These are phyloP conservation scores for Geotrichum carabidarum DNA, from an alignment of 1,139 yeast genomes.

Conservation along the genomic window DNA sequence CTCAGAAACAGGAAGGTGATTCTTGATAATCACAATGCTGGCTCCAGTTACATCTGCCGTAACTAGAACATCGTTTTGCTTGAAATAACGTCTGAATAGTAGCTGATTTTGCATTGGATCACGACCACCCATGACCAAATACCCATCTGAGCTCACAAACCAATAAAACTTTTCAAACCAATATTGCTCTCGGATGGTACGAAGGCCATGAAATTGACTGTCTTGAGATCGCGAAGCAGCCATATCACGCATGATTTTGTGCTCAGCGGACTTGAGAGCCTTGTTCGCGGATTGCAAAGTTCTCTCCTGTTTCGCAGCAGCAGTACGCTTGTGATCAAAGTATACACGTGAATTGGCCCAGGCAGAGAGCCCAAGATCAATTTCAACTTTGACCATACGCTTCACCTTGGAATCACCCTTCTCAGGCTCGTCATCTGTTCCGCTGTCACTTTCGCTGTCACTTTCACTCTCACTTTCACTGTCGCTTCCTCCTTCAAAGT, in stretches of 20 bases:
- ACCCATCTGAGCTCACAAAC: constrained; percentile 88
- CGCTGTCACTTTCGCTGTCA: constrained; percentile 33
- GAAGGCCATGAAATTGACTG: constrained; percentile 49
- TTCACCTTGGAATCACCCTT: constrained; percentile 21
- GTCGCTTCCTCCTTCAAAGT: constrained; percentile 34
- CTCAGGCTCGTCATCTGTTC: constrained; percentile 37
- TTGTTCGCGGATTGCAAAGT: constrained; percentile 72
- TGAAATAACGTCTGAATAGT: constrained; percentile 71
- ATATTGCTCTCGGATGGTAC: constrained; percentile 61
- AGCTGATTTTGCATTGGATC: constrained; percentile 82
- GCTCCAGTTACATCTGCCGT: constrained; percentile 73
- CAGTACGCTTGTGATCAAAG: constrained; percentile 71
- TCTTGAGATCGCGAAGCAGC: constrained; percentile 61
- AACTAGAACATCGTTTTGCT: constrained; percentile 65
- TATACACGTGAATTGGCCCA: constrained; percentile 88
- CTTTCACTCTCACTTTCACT: constrained; percentile 31
- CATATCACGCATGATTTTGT: constrained; percentile 68
- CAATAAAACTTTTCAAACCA: constrained; percentile 95
- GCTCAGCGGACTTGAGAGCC: constrained; percentile 82
- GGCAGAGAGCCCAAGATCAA: constrained; percentile 68
- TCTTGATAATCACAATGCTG: constrained; percentile 71
- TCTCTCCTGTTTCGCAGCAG: constrained; percentile 71
- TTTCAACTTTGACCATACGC: constrained; percentile 48
- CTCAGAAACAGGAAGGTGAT: constrained; percentile 47
- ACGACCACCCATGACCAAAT: constrained; percentile 78